Base-by-base conservation (phyloP, 768 basidiomycete species). In the Tylopilus felleus region DNA sequence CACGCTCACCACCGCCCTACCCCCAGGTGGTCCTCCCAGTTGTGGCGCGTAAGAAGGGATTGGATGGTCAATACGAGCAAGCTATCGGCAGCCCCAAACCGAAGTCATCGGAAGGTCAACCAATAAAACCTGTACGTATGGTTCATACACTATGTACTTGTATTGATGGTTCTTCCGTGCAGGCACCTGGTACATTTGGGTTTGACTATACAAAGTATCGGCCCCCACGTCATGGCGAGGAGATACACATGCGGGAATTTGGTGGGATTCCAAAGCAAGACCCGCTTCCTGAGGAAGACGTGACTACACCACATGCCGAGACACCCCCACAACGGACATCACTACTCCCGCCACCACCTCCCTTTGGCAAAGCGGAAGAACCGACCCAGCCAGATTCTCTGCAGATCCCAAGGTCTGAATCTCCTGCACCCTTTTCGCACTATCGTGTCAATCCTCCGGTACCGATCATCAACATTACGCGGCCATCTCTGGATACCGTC, bases 101-200 rank as follows among this genome's bases (percentile, higher is more conserved):
- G 28, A 82, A 71, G 70, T 73, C 71, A 58, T 61, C 66, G 8
- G 72, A 71, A n/a, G 64, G 59, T 7, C 59, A 64, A 3, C 58
- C 71, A 0, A 65, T 82, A 52, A 83, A 77, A 63, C 88, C 87
- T 35, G 88, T 89, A 67, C 60, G 84, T 75, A 43, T 17, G 7
- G 8, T 50, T 48, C 35, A 44, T 44, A 12, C 38, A 33, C 19
- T 8, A 21, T 38, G 36, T 5, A n/a, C 31, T 19, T 25, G 35
- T 41, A 49, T 52, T 60, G 51, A 52, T 47, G 36, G 14, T 16
- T 21, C 50, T 19, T 53, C 54, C 44, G 7, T 43, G 25, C 53
- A 90, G 89, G 87, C 88, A 17, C 88, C 90, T 9, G 90, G 90
- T 19, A 91, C 88, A 41, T 93, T 93, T 68, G 89, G 85, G 5